Evolutionary conservation across 192 early-diverging fungal genomes (phyloP).

Genomic region (Kickxella alabastrina): DNA sequence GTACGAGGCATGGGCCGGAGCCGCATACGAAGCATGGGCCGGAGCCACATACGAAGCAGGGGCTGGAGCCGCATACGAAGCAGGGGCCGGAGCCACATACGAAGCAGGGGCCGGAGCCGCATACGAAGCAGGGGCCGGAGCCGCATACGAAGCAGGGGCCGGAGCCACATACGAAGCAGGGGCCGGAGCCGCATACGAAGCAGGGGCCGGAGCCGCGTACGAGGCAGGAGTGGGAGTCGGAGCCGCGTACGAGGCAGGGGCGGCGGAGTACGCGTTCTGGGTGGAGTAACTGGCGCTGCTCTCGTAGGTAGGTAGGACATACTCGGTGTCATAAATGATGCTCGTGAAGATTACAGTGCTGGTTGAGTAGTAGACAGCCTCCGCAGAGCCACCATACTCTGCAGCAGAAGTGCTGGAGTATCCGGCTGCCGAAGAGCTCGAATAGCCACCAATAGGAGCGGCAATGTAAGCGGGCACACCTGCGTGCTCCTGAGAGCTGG

Average conservation of each 20-base stretch:
- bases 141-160: neutral
- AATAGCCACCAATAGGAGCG: neutral
- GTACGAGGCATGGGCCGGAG: too few relatives aligned
- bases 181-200: neutral
- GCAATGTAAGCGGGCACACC: neutral
- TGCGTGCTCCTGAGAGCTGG: too few relatives aligned
- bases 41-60: too few relatives aligned
- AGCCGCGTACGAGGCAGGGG: neutral
- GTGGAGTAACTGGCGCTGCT: neutral
- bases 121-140: neutral
- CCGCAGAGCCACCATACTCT: constrained; percentile 7
- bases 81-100: too few relatives aligned
- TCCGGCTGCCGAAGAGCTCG: neutral
- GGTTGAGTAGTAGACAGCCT: constrained; percentile 12
- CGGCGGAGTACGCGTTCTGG: neutral
- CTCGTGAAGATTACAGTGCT: constrained; percentile 20
- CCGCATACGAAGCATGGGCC: too few relatives aligned
- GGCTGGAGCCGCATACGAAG: too few relatives aligned
- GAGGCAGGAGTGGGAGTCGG: neutral
- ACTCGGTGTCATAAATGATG: constrained; percentile 20
- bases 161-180: neutral
- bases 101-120: neutral
- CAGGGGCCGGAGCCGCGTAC: constrained; percentile 1
- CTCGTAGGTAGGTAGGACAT: neutral
- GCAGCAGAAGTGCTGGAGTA: constrained; percentile 7